A percentile compares a stretch with the other conserved stretches of the same genome.
These are phyloP conservation scores for Dendrobium officinale DNA, from an alignment of 106 monocot species.

Conservation along the genomic window DNA sequence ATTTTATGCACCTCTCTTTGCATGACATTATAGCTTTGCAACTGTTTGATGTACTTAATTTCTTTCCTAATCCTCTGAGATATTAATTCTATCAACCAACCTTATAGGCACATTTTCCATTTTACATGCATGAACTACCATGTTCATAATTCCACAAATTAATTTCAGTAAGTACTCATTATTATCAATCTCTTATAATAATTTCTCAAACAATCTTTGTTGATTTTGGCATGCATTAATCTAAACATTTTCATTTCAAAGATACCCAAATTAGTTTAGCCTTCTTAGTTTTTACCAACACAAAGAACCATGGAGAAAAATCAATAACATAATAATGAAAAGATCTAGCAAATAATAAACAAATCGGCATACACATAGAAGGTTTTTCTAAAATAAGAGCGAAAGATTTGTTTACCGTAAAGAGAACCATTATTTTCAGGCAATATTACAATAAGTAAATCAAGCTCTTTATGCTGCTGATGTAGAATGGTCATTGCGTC, in stretches of 20 bases:
- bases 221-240: not conserved
- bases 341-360: not conserved
- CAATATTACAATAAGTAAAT: constrained; percentile 60
- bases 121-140: not conserved
- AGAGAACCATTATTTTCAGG: constrained; percentile 68
- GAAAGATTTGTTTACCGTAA: constrained; percentile 36
- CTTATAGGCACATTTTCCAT: not conserved
- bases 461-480: constrained; percentile 35
- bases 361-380: not conserved
- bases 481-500: constrained; percentile 39
- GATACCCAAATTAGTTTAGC: not conserved
- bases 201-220: not conserved
- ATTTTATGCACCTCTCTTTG: not conserved
- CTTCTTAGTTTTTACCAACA: not conserved
- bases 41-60: not conserved
- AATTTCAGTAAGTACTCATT: not conserved
- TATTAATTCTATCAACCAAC: not conserved
- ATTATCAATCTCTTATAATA: not conserved
- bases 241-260: not conserved
- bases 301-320: not conserved
- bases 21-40: not conserved
- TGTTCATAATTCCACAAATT: not conserved
- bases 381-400: not conserved
- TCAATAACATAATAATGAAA: not conserved
- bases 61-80: not conserved